These are phyloP conservation scores for Trichoderma asperellum DNA, from an alignment of 2,329 filamentous ascomycete species.

Conservation along the genomic window DNA sequence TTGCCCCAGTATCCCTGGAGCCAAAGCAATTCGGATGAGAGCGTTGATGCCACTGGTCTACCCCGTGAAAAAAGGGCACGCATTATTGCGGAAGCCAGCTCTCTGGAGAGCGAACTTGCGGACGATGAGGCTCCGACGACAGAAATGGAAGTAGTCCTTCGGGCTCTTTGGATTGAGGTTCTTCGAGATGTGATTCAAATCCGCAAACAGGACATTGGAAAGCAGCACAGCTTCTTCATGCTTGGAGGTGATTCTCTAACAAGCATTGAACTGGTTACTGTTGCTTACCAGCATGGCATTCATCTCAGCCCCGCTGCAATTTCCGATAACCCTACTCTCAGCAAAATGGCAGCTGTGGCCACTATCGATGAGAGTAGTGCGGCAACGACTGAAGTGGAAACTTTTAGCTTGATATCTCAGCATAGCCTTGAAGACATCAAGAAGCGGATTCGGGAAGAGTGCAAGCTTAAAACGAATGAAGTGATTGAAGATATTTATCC, in stretches of 20 bases:
- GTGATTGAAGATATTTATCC: slow-evolving; percentile 26
- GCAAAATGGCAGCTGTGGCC: slow-evolving; percentile 23
- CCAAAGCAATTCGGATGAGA: background rate
- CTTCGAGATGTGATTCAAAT: background rate
- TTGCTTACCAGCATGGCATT: slow-evolving; percentile 27
- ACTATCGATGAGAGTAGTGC: background rate
- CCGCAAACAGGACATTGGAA: slow-evolving; percentile 21
- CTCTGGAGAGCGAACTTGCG: slow-evolving; percentile 8
- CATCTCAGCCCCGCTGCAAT: slow-evolving; percentile 6
- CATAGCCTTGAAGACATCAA: background rate
- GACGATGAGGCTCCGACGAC: slow-evolving; percentile 20
- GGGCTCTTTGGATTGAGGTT: slow-evolving; percentile 17
- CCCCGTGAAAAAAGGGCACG: slow-evolving; percentile 15
- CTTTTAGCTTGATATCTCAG: slow-evolving; percentile 1
- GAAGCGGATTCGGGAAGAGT: slow-evolving; percentile 1
- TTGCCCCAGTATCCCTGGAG: slow-evolving; percentile 28
- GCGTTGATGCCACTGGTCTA: background rate
- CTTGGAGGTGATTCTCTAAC: slow-evolving; percentile 25
- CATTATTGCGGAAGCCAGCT: slow-evolving; percentile 8
- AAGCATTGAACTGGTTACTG: slow-evolving; percentile 23
- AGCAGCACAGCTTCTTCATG: slow-evolving; percentile 24
- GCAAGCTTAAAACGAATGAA: background rate
- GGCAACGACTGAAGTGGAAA: background rate
- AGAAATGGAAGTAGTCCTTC: slow-evolving; percentile 26
- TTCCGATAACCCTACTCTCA: slow-evolving; percentile 9